Conservation (phyloP, 1,284 basidiomycete genomes). For the Sporisorium reilianum region DNA sequence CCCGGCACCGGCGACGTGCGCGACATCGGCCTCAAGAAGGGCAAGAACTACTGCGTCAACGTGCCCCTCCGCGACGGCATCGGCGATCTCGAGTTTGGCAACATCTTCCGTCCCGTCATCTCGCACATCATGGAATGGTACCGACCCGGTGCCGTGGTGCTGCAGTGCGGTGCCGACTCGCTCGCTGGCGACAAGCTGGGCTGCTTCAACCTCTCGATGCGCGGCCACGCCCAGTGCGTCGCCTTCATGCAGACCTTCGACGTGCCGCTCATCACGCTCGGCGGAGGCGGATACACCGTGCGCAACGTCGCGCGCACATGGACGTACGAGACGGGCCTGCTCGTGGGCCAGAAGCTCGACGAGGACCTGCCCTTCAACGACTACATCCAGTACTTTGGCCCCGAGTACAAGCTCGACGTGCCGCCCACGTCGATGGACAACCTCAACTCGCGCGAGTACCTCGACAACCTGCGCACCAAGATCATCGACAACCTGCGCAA, state of each 20-base stretch:
- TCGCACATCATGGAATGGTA: conserved; percentile 89
- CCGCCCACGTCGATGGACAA: conserved; percentile 94
- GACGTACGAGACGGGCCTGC: conserved; percentile 96
- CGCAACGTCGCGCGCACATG: conserved; percentile 91
- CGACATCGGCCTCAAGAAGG: conserved; percentile 86
- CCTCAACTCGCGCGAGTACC: conserved; percentile 84
- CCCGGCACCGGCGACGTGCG: conserved; percentile 81
- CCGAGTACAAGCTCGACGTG: conserved; percentile 92
- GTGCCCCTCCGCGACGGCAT: conserved; percentile 94
- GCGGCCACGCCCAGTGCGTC: conserved; percentile 90
- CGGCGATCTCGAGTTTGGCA: conserved; percentile 80
- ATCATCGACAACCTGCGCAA: conserved; percentile 84
- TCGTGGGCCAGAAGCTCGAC: conserved; percentile 86
- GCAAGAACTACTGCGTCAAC: conserved; percentile 91
- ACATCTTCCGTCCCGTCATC: conserved; percentile 76
- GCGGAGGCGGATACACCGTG: conserved; percentile 95
- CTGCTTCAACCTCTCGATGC: conserved; percentile 94
- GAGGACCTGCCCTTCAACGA: conserved; percentile 87
- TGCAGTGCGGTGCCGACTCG: conserved; percentile 97
- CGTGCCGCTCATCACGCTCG: conserved; percentile 89
- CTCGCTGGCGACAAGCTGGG: conserved; percentile 95
- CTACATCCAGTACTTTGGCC: conserved; percentile 98
- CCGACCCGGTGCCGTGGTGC: conserved; percentile 86
- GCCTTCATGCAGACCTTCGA: conserved; percentile 85
- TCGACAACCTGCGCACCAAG: conserved; percentile 81